Conservation (phyloP, 2,329 filamentous ascomycete genomes). For the Camptophora hylomeconis region DNA sequence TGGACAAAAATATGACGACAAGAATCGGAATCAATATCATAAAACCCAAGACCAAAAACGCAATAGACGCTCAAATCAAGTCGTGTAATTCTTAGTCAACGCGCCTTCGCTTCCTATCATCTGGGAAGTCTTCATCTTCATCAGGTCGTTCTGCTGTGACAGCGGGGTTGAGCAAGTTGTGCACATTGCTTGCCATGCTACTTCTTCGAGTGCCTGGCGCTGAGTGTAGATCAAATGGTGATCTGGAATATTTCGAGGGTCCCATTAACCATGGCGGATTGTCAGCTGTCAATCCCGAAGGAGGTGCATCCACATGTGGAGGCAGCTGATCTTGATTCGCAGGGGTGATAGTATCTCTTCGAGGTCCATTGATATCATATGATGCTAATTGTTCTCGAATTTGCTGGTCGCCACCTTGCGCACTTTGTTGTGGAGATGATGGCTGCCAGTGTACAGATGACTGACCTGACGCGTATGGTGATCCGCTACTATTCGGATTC, state of each 20-base stretch:
- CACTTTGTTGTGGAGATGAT: conserved; percentile 34
- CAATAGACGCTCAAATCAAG: too few relatives aligned
- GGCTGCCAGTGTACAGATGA: conserved; percentile 49
- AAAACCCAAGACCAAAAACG: neutral
- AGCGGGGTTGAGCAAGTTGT: conserved; percentile 54
- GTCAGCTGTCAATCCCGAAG: conserved; percentile 13
- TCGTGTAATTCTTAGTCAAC: conserved; percentile 32
- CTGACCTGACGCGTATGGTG: conserved; percentile 54
- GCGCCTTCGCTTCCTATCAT: conserved; percentile 51
- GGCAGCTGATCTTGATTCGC: conserved; percentile 12
- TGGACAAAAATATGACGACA: too few relatives aligned
- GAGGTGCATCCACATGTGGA: conserved; percentile 9
- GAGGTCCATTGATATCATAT: conserved; percentile 50
- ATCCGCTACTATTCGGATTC: conserved; percentile 28
- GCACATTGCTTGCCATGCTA: conserved; percentile 60
- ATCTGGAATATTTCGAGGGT: conserved; percentile 13
- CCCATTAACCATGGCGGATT: conserved; percentile 12
- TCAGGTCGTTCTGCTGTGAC: conserved; percentile 54
- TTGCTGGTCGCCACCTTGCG: conserved; percentile 43
- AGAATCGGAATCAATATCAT: neutral
- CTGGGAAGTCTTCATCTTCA: conserved; percentile 43
- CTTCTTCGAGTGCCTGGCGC: conserved; percentile 53
- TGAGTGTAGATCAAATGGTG: conserved; percentile 24
- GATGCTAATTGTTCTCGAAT: conserved; percentile 49
- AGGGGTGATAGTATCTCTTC: conserved; percentile 20